Base-by-base conservation (phyloP, 2,329 filamentous ascomycete genomes). In the Alternaria brassicicola region DNA sequence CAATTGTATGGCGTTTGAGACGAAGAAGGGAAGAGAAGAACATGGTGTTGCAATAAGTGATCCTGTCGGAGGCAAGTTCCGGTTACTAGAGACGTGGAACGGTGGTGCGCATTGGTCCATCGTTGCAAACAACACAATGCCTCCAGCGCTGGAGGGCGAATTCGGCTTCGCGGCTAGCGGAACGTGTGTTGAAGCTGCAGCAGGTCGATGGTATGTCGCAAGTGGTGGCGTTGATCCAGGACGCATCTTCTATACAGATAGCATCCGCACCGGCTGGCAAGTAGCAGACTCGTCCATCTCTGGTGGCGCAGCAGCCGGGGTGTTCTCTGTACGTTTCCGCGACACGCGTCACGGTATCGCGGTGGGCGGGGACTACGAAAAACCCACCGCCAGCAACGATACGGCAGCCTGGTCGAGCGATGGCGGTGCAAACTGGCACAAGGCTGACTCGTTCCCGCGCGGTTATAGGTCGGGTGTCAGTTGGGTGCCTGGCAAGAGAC, bases 1-100 rank as follows among this genome's bases (percentile, higher is more conserved):
- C 39, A 68, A 74, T 28, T 71, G 71, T 30, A 67, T 74, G 62
- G 65, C 69, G 2, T 74, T 74, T 42, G 70, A 71, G 33, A 62
- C 64, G 30, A 36, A 31, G 28, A 21, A 12, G 13, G 52, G 45
- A 26, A 39, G 54, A 55, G 26, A 52, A 43, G 23, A 39, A 2
- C 64, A 68, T 36, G 71, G 71, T 2, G 48, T 74, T 2, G 70
- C 70, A 6, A 59, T 72, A 62, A 72, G 70, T 19, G 71, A 72
- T 61, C 71, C 71, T 13, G 71, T 74, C 4, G 41, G 67, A 43
- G 69, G 71, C 3, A 67, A 63, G 43, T 71, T 74, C 31, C 61
- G 70, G n/a, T 41, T 74, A 5, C 59, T 74, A 5, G 69, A 72
- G 33, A 72, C 71, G 1, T 66, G 64, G 60, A 63, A 72, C 51